phyloP scores from a whole-genome alignment of 2,329 filamentous ascomycete genomes.

The Tolypocladium amazonense region DNA sequence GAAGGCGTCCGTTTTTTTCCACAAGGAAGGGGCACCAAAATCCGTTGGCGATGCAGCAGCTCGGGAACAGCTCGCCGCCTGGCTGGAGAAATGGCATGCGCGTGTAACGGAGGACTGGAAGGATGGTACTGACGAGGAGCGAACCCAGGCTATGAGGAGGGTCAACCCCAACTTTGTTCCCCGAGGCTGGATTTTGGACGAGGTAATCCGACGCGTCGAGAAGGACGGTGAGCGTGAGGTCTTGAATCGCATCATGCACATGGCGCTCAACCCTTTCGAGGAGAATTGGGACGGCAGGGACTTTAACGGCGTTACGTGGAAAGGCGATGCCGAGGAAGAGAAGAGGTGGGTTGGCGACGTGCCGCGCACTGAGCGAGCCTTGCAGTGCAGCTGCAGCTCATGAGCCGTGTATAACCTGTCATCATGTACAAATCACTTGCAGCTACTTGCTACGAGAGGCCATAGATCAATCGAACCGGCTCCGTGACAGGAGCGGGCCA shows the following conservation, averaged over 20 bases:
- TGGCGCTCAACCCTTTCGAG: slow-evolving; percentile 75
- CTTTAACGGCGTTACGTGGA: slow-evolving; percentile 36
- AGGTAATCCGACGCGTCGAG: slow-evolving; percentile 83
- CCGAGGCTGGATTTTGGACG: slow-evolving; percentile 84
- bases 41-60: slow-evolving; percentile 51
- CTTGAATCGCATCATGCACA: slow-evolving; percentile 65
- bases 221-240: slow-evolving; percentile 73
- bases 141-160: slow-evolving; percentile 64
- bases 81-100: slow-evolving; percentile 70
- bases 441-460: neutral
- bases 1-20: slow-evolving; percentile 67
- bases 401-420: slow-evolving; percentile 23
- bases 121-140: slow-evolving; percentile 45
- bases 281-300: slow-evolving; percentile 56
- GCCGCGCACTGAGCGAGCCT: slow-evolving; percentile 61
- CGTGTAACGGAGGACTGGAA: slow-evolving; percentile 71
- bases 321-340: slow-evolving; percentile 61
- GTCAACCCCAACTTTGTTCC: slow-evolving; percentile 93
- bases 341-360: slow-evolving; percentile 78
- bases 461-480: neutral
- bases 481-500: neutral
- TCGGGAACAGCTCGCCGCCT: slow-evolving; percentile 57
- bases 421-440: neutral
- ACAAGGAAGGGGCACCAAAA: slow-evolving; percentile 56
- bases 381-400: slow-evolving; percentile 95